Evolutionary conservation across 2,329 filamentous ascomycete species (phyloP).

Genomic region (Colletotrichum siamense): DNA sequence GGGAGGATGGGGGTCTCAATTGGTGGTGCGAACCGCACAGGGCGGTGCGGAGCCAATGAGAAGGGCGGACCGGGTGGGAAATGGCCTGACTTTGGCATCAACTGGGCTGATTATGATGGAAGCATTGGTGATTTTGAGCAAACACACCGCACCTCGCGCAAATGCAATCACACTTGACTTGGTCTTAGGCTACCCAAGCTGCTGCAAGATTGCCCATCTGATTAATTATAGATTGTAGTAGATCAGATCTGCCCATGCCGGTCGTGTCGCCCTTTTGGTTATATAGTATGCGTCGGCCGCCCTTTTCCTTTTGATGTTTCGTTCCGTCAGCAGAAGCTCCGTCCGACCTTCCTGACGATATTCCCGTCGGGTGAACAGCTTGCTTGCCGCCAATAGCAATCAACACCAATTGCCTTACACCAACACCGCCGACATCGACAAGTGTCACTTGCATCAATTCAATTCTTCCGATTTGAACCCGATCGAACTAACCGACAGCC

Average conservation of each 20-base stretch:
- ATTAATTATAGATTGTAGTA: slow-evolving; percentile 11
- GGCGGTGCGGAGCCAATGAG: slow-evolving; percentile 16
- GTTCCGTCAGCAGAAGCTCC: neutral
- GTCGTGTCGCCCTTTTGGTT: neutral
- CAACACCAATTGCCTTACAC: neutral
- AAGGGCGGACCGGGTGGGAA: slow-evolving; percentile 4
- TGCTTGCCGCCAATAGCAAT: neutral
- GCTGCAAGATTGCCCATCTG: slow-evolving; percentile 7
- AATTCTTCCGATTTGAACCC: neutral
- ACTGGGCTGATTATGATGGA: slow-evolving; percentile 23
- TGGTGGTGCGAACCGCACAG: slow-evolving; percentile 13
- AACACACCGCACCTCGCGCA: slow-evolving; percentile 8
- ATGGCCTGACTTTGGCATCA: slow-evolving; percentile 20
- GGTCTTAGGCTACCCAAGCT: neutral
- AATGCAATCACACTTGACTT: neutral
- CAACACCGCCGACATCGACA: neutral
- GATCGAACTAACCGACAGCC: neutral
- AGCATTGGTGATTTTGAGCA: slow-evolving; percentile 8
- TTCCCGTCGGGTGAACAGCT: neutral
- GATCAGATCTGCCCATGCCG: neutral
- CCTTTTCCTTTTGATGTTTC: neutral
- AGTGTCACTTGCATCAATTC: neutral
- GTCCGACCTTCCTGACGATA: neutral
- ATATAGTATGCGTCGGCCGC: neutral
- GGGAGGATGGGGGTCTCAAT: slow-evolving; percentile 3